phyloP scores from a whole-genome alignment of 2,329 filamentous ascomycete genomes.

The Paramyrothecium sp. region DNA sequence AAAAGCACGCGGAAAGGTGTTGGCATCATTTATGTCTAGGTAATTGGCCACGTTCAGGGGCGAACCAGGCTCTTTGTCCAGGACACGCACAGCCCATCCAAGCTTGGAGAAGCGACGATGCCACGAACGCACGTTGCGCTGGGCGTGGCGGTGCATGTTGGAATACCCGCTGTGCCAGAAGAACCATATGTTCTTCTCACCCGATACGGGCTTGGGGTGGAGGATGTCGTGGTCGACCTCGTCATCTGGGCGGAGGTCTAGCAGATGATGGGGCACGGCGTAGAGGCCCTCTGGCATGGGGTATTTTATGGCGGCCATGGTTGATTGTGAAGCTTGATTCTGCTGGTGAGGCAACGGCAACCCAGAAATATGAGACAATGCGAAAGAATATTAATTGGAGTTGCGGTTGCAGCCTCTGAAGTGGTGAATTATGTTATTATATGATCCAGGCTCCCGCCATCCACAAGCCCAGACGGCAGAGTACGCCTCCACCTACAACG shows the following conservation, averaged over 20 bases:
- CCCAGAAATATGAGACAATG: not conserved
- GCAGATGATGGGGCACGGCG: slow-evolving; percentile 31
- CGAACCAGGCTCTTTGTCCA: slow-evolving; percentile 43
- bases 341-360: not conserved
- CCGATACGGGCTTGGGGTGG: slow-evolving; percentile 33
- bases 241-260: slow-evolving; percentile 45
- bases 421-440: no score
- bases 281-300: slow-evolving; percentile 32
- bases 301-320: slow-evolving; percentile 1
- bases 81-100: slow-evolving; percentile 53
- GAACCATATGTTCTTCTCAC: slow-evolving; percentile 56
- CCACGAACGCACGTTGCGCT: slow-evolving; percentile 53
- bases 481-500: no score
- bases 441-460: no score
- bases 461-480: no score
- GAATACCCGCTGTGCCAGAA: slow-evolving; percentile 54
- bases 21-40: slow-evolving; percentile 41
- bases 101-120: slow-evolving; percentile 48
- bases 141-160: slow-evolving; percentile 48
- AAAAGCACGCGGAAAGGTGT: slow-evolving; percentile 49
- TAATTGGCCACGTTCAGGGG: slow-evolving; percentile 47
- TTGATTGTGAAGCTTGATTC: not conserved
- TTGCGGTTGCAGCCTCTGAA: no score
- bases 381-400: no score
- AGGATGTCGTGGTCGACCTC: slow-evolving; percentile 42